These are phyloP conservation scores for Jaltomata sinuosa DNA, from an alignment of 257 asterid species.

Conservation along the genomic window DNA sequence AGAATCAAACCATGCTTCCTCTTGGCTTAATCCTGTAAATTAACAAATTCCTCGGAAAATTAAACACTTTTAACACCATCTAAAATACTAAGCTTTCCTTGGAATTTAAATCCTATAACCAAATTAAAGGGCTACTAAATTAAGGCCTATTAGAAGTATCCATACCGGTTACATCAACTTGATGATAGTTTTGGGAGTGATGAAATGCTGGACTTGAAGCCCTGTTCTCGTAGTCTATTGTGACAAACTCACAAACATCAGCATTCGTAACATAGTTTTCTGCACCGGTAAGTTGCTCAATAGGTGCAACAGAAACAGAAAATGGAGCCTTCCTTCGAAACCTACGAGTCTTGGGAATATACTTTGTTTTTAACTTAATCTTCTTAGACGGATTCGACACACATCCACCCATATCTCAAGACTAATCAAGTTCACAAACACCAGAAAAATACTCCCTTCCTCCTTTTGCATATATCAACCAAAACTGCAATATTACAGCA, in stretches of 20 bases:
- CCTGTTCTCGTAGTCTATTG: conserved; percentile 1
- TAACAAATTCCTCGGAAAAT: not conserved
- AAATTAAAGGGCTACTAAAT: not conserved
- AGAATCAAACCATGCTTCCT: conserved; percentile 85
- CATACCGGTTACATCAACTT: conserved; percentile 24
- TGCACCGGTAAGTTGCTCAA: conserved; percentile 23
- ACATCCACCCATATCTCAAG: conserved; percentile 69
- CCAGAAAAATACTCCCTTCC: not conserved
- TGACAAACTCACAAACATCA: conserved; percentile 25
- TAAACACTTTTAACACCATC: not conserved
- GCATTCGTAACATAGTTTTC: conserved; percentile 8
- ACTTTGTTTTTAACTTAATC: conserved; percentile 44
- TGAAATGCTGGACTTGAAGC: conserved; percentile 3
- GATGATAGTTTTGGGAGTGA: conserved; percentile 15
- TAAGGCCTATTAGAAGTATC: not conserved
- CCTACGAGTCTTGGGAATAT: conserved; percentile 37
- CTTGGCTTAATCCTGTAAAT: conserved; percentile 38
- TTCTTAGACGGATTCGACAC: conserved; percentile 53
- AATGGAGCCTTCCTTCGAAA: conserved; percentile 52
- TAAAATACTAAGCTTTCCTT: not conserved
- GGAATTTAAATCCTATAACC: not conserved
- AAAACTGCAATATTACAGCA: conserved; percentile 14
- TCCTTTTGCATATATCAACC: conserved; percentile 34
- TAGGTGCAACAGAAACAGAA: conserved; percentile 39
- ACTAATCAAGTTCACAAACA: conserved; percentile 10